phyloP scores from a whole-genome alignment of 495 filamentous ascomycete species.

The Aspergillus sparsus region DNA sequence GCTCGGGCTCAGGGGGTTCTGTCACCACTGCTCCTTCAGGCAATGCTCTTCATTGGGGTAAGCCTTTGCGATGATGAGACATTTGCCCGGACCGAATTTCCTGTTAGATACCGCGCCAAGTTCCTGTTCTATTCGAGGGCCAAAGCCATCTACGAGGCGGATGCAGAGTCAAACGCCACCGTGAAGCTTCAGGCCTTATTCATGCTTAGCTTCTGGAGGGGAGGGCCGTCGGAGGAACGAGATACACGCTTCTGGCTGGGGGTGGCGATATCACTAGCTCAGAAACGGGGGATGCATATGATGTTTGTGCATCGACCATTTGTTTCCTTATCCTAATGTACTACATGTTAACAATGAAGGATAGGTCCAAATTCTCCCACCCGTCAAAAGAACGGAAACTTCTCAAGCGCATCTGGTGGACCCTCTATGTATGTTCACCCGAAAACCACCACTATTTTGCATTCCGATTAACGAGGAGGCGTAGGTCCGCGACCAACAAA shows the following conservation, averaged over 20 bases:
- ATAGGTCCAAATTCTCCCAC: constrained; percentile 40
- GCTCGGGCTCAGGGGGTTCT: constrained; percentile 33
- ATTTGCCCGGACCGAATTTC: constrained; percentile 34
- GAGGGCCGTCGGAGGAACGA: constrained; percentile 40
- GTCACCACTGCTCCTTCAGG: constrained; percentile 43
- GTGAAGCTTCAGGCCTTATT: constrained; percentile 44
- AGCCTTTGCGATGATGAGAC: constrained; percentile 41
- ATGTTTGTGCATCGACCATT: constrained; percentile 30
- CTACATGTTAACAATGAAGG: constrained; percentile 16
- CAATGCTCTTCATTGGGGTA: constrained; percentile 47
- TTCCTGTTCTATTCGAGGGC: constrained; percentile 43
- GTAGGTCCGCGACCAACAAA: constrained; percentile 45
- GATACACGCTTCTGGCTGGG: constrained; percentile 49
- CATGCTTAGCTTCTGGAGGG: constrained; percentile 48
- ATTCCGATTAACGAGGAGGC: neutral
- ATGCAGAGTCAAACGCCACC: constrained; percentile 42
- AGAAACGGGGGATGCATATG: constrained; percentile 50
- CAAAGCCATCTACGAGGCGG: constrained; percentile 47
- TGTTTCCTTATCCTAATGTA: neutral
- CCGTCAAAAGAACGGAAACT: constrained; percentile 34
- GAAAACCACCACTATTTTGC: neutral
- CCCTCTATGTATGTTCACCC: constrained; percentile 41
- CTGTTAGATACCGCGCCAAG: constrained; percentile 41
- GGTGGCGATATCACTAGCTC: constrained; percentile 41
- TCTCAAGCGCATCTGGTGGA: constrained; percentile 53